Evolutionary conservation across 495 filamentous ascomycete genomes (phyloP), one percentile per base, ranked within the genome.

Genomic region (Amorphotheca resinae): DNA sequence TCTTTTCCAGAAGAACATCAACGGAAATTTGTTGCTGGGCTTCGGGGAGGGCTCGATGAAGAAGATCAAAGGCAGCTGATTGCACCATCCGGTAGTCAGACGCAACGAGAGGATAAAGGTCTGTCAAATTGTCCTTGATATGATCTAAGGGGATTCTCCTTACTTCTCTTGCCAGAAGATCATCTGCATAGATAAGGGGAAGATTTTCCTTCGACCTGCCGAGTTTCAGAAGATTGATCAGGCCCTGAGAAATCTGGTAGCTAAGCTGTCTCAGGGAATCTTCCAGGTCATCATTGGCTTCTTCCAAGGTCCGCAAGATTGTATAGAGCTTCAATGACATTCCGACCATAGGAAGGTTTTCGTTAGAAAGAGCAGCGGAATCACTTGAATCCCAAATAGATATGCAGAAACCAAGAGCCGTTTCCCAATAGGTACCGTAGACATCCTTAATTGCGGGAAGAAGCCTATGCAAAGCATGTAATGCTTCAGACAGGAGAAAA

Each of bases 341-440:
- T 33, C 81, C 65, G 7, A 85, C 59, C 22, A 78, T 65, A 0
- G 85, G 72, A 2, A 93, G 45, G 4, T 60, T 61, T 9, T 63
- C 60, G 45, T 73, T 69, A 0, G 46, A 40, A 16, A 45, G 31
- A 0, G 31, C 6, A 7, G 21, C 50, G 28, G 15, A 26, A 9
- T 17, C 48, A 0, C 62, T 67, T 8, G 65, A 63, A 22, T 59
- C 61, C 72, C 79, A 81, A 9, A 75, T 59, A 18, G 60, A 54
- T 33, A 67, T 60, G 53, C 84, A 65, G 23, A 73, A 68, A 7
- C 73, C 65, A 28, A 89, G 59, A 2, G 73, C 60, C 18, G 79
- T 69, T 44, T 77, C 68, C 91, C 91, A 98, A 54, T 91, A 84
- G 1, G 77, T 69, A 1, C 88, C 91, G 55, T 93, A 95, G 5